Evolutionary conservation across 2,329 filamentous ascomycete genomes (phyloP), one percentile per base, ranked within the genome.

Genomic region (Fusarium lyarnte): DNA sequence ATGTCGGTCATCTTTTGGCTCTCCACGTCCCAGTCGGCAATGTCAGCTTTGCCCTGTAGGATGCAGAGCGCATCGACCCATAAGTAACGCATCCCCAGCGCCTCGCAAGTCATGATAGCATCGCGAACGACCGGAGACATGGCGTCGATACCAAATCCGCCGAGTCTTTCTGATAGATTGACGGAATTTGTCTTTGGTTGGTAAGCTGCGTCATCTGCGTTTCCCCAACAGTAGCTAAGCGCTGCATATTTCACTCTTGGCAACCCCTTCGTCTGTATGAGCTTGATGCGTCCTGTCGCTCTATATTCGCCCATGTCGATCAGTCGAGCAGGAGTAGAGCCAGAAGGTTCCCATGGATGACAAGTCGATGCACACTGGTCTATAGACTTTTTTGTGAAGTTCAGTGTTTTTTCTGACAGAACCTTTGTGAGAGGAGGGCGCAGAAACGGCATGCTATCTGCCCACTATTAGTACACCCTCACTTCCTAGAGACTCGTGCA

Each of bases 291-390:
- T 19, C 11, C 17, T 4, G 17, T 27, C 3, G 6, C 2, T 27
- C 27, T 12, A 2, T 27, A 45, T 12, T 45, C 42, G 1, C 1
- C 10, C 0, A 27, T 19, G 7, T 45, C 42, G 0, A 45, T 11
- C 0, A 45, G 23, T 45, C 23, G 23, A 7, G 42, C 7, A 3
- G 23, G 42, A 13, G 23, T 13, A 13, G 11, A 27, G 11, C 42
- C 42, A 13, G 17, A 45, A 45, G 42, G 42, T 17, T 19, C 2
- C 42, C 42, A 17, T 19, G 42, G 42, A 19, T 45, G 42, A 6
- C 42, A 45, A 4, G 23, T 45, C 10, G 23, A 45, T 45, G 10
- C 23, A 19, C 42, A 45, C 19, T 45, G 17, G 4, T 27, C 23
- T 27, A 45, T 19, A 4, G 11, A 45, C 11, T 2, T 45, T 19